A percentile compares a stretch with the other conserved stretches of the same genome.
Evolutionary conservation across 1,284 basidiomycete genomes (phyloP).

Genomic region (Erythrobasidium hasegawianum): DNA sequence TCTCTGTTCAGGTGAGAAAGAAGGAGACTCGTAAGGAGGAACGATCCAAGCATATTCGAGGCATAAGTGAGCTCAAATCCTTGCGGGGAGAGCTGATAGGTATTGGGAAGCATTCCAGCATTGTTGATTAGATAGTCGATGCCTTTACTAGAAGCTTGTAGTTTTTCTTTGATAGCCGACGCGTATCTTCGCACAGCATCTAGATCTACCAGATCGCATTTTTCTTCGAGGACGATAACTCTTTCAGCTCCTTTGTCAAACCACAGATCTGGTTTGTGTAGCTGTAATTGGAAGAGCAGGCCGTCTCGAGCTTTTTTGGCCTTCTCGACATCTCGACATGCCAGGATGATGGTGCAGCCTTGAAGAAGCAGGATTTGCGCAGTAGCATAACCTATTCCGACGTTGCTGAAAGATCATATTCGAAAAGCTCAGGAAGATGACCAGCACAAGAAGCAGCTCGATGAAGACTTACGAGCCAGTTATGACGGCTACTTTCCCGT

Average conservation of each 20-base stretch:
- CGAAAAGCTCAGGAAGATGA: not conserved
- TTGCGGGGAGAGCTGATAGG: not conserved
- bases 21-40: not conserved
- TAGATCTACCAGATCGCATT: not conserved
- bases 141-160: not conserved
- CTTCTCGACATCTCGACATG: not conserved
- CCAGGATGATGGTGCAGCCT: conserved; percentile 1
- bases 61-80: not conserved
- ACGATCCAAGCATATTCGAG: not conserved
- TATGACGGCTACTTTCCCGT: not conserved
- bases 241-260: not conserved
- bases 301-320: not conserved
- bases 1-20: not conserved
- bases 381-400: not conserved
- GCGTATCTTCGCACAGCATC: not conserved
- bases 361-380: not conserved
- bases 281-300: not conserved
- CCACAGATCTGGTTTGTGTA: conserved; percentile 1
- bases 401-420: not conserved
- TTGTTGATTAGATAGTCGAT: not conserved
- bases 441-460: not conserved
- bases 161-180: not conserved
- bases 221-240: not conserved
- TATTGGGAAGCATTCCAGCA: conserved; percentile 1
- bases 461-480: not conserved